phyloP scores from a whole-genome alignment of 1,284 basidiomycete species.

The Salmacisia buchloeana region DNA sequence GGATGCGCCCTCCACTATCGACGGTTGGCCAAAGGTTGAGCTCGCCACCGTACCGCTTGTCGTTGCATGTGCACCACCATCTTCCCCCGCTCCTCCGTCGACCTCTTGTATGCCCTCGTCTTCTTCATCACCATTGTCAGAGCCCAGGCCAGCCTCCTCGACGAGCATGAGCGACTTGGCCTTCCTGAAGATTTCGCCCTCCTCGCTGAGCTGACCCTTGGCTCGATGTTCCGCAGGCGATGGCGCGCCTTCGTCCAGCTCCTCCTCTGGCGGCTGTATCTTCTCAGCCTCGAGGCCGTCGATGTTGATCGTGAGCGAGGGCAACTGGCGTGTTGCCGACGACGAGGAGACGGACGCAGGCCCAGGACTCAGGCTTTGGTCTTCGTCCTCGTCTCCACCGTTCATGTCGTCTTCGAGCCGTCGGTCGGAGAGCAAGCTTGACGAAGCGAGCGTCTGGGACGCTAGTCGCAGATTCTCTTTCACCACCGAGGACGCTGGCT shows the following conservation, averaged over 20 bases:
- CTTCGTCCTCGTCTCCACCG: conserved; percentile 9
- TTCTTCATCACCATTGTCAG: conserved; percentile 17
- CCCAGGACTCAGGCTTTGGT: background rate
- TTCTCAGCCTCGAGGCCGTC: background rate
- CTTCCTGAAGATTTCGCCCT: conserved; percentile 38
- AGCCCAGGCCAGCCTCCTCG: conserved; percentile 14
- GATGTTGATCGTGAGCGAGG: background rate
- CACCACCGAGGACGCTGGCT: background rate
- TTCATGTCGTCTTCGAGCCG: background rate
- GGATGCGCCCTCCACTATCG: background rate
- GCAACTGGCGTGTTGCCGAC: background rate
- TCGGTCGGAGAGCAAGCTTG: background rate
- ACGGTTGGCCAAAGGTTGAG: no score
- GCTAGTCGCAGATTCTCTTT: background rate
- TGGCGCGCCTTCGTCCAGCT: background rate
- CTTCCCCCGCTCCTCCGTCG: conserved; percentile 7
- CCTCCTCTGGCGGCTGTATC: background rate
- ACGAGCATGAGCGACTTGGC: conserved; percentile 18
- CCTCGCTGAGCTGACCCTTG: conserved; percentile 37
- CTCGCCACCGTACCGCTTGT: no score
- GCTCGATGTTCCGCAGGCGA: conserved; percentile 25
- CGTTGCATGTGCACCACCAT: background rate
- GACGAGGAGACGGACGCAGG: background rate
- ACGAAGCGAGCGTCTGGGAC: background rate
- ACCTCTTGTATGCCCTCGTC: conserved; percentile 8